Percentiles rank a stretch among this genome's conserved stretches.
Conservation (phyloP, 495 filamentous ascomycete species). For the Penicillium steckii region DNA sequence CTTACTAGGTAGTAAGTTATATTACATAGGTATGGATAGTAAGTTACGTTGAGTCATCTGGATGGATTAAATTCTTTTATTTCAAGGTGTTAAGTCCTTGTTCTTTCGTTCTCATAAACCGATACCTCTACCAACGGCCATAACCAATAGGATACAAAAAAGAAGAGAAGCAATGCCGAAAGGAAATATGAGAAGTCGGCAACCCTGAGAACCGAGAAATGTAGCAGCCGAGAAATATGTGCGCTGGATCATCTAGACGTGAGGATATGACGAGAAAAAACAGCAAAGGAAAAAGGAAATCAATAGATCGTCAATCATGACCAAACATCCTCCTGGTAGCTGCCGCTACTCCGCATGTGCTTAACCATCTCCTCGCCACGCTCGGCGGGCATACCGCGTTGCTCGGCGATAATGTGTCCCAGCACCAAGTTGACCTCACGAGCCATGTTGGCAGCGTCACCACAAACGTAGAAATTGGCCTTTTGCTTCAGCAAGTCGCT, state of each 20-base stretch:
- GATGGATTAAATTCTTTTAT: conserved; percentile 10
- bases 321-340: conserved; percentile 98
- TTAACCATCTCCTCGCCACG: conserved; percentile 97
- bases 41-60: background rate
- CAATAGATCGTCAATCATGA: conserved; percentile 53
- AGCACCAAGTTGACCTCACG: conserved; percentile 89
- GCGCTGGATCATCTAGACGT: conserved; percentile 36
- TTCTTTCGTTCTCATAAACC: background rate
- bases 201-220: conserved; percentile 22
- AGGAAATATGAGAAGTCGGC: conserved; percentile 8
- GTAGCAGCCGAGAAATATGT: conserved; percentile 34
- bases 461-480: conserved; percentile 97
- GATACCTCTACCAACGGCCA: background rate
- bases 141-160: conserved; percentile 30
- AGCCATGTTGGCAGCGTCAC: conserved; percentile 98
- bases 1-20: too few relatives aligned
- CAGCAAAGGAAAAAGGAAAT: conserved; percentile 17
- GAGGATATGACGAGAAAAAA: conserved; percentile 20
- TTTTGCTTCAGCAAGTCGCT: conserved; percentile 86
- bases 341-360: conserved; percentile 85
- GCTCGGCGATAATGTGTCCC: conserved; percentile 76
- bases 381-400: conserved; percentile 74
- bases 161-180: conserved; percentile 29
- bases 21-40: background rate
- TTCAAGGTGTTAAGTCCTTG: conserved; percentile 12